Evolutionary conservation across 78 protist species (phyloP).

Genomic region (Dictyostelium citrinum): DNA sequence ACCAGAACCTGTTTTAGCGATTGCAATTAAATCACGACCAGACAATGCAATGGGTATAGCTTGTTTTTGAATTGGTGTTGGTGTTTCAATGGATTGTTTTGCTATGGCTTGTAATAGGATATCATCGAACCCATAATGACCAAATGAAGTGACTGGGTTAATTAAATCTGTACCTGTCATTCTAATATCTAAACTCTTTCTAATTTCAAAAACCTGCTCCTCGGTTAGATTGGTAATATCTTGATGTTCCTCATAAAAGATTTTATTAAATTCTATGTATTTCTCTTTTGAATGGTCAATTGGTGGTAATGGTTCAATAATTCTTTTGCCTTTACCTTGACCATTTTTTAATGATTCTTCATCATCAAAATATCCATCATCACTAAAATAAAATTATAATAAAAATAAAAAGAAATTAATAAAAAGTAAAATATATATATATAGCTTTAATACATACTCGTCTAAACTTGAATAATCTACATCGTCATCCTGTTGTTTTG

Average conservation of each 20-base stretch:
- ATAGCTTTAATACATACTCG: not conserved
- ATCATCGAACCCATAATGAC: conserved; percentile 48
- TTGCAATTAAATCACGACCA: conserved; percentile 92
- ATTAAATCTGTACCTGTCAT: conserved; percentile 38
- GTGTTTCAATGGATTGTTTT: conserved; percentile 63
- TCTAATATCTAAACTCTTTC: conserved; percentile 43
- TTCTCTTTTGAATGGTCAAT: conserved; percentile 82
- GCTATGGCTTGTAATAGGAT: conserved; percentile 31
- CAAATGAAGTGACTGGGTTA: conserved; percentile 69
- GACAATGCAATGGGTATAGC: conserved; percentile 85
- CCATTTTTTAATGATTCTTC: conserved; percentile 17
- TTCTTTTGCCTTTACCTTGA: not conserved
- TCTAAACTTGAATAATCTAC: conserved; percentile 1
- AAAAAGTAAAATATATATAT: not conserved
- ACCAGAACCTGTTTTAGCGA: conserved; percentile 88
- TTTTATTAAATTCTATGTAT: conserved; percentile 73
- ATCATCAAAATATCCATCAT: conserved; percentile 22
- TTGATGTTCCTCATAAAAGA: conserved; percentile 75
- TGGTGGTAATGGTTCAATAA: conserved; percentile 80
- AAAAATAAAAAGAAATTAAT: not conserved
- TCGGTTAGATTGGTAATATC: not conserved
- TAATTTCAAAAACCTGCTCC: conserved; percentile 38
- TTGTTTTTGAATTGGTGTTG: conserved; percentile 90
- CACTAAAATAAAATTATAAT: not conserved
- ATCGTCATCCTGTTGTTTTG: conserved; percentile 19